Evolutionary conservation across 2,329 filamentous ascomycete species (phyloP), one percentile per base, ranked within the genome.

Genomic region (Magnaporthales sp.): DNA sequence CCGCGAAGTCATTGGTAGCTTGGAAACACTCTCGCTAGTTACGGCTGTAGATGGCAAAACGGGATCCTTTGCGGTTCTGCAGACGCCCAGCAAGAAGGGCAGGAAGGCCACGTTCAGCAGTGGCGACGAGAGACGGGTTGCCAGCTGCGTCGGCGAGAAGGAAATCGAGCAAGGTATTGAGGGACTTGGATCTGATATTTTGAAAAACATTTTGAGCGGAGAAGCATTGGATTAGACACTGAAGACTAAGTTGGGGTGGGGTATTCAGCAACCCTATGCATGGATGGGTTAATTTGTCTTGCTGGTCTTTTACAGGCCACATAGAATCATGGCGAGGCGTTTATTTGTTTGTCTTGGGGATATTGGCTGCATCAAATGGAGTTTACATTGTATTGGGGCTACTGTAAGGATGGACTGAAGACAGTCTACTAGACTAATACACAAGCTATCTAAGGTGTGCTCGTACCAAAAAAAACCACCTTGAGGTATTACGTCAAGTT

Each of bases 21-120:
- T 99, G 65, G 95, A 99, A 80, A 95, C 93, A 0, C 80, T 97
- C 62, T 93, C 92, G 1, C 80, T 98, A 26, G 84, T 97, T 6
- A 89, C 75, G 77, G 89, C 78, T 73, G 91, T 79, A 74, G 92
- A 84, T 80, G 91, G 80, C 72, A 92, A 85, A 80, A 89, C 81
- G 64, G 91, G 86, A 62, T 91, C 84, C 70, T 89, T 91, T 73
- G 78, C 85, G 60, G 79, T 80, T 73, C 74, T 86, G 32, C 86
- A 88, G 69, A 92, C 91, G 9, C 91, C 91, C 1, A 91, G 89
- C 70, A 90, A 89, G 73, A 87, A 87, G 66, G 84, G 86, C 1
- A 84, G 87, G 70, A 85, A 85, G 71, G 77, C 80, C 26, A 79
- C 77, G n/a, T 84, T 85, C 74, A 74, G 75, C 74, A 77, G 79